phyloP scores from a whole-genome alignment of 2,329 filamentous ascomycete species.

The Pseudofabraea citricarpa region DNA sequence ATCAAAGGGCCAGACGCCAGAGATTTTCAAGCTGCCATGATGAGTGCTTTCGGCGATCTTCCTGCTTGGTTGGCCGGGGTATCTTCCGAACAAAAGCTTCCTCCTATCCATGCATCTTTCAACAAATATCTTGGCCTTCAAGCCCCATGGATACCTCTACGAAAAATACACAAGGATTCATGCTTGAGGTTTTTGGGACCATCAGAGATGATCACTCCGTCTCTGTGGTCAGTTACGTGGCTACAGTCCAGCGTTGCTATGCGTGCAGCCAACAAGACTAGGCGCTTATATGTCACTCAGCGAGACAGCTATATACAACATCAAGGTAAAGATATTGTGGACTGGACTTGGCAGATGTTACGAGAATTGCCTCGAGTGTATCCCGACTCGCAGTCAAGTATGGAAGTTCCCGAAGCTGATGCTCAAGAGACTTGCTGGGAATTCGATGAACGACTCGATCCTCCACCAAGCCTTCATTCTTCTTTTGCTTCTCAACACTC shows the following conservation, averaged over 20 bases:
- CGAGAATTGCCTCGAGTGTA: conserved; percentile 56
- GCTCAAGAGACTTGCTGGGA: conserved; percentile 63
- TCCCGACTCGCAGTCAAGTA: conserved; percentile 38
- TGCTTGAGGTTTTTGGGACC: conserved; percentile 66
- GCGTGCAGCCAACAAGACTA: conserved; percentile 53
- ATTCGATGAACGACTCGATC: conserved; percentile 61
- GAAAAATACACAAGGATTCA: conserved; percentile 71
- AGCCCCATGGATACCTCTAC: conserved; percentile 68
- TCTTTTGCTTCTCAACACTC: conserved; percentile 37
- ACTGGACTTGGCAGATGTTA: conserved; percentile 69
- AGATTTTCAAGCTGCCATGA: conserved; percentile 61
- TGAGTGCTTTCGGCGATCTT: conserved; percentile 56
- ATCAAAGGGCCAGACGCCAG: conserved; percentile 60
- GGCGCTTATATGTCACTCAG: conserved; percentile 71
- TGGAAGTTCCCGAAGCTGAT: conserved; percentile 52
- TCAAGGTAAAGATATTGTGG: conserved; percentile 29
- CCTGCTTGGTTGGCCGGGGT: conserved; percentile 32
- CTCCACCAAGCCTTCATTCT: conserved; percentile 39
- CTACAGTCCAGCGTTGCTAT: conserved; percentile 68
- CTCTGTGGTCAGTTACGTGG: conserved; percentile 67
- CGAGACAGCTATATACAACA: conserved; percentile 71
- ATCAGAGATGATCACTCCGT: conserved; percentile 68
- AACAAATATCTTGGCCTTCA: conserved; percentile 45
- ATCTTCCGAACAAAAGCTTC: conserved; percentile 12
- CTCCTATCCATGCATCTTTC: conserved; percentile 14